Evolutionary conservation across 2,329 filamentous ascomycete species (phyloP).

Genomic region (Trichophyton schoenleinii): DNA sequence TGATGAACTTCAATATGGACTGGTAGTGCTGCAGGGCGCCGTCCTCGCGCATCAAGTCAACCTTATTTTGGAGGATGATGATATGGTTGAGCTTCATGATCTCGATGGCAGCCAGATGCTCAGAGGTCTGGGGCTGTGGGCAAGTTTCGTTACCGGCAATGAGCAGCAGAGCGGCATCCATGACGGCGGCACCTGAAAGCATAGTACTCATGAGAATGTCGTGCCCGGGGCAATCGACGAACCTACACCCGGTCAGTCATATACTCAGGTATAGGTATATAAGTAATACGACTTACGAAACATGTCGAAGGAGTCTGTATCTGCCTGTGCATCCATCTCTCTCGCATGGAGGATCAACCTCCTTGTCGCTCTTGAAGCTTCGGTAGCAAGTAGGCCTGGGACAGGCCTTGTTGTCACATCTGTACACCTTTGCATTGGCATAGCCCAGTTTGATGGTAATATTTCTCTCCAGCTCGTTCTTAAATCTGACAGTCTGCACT

Average conservation of each 20-base stretch:
- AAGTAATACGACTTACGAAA: slow-evolving; percentile 54
- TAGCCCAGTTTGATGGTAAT: slow-evolving; percentile 99
- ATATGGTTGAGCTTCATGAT: slow-evolving; percentile 99
- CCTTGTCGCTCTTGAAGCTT: slow-evolving; percentile 98
- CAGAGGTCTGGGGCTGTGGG: slow-evolving; percentile 94
- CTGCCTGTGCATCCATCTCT: slow-evolving; percentile 78
- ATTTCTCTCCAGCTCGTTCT: slow-evolving; percentile 98
- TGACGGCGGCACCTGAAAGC: slow-evolving; percentile 98
- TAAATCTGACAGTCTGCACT: slow-evolving; percentile 97
- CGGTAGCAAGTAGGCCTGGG: slow-evolving; percentile 89
- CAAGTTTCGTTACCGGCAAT: slow-evolving; percentile 98
- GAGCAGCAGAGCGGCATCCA: slow-evolving; percentile 92
- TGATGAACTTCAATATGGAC: slow-evolving; percentile 96
- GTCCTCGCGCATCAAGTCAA: slow-evolving; percentile 95
- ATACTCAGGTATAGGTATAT: slow-evolving; percentile 8
- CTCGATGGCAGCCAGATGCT: slow-evolving; percentile 97
- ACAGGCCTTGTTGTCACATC: slow-evolving; percentile 86
- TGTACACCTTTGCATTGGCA: slow-evolving; percentile 98
- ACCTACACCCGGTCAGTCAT: slow-evolving; percentile 39
- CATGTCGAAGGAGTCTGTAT: slow-evolving; percentile 80
- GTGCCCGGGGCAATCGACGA: slow-evolving; percentile 98
- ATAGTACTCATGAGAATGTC: slow-evolving; percentile 99
- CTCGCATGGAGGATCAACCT: slow-evolving; percentile 92
- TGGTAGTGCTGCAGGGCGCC: slow-evolving; percentile 87
- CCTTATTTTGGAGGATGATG: slow-evolving; percentile 99